Conservation (phyloP, 2,329 filamentous ascomycete species). For the Diaporthe caulivora region DNA sequence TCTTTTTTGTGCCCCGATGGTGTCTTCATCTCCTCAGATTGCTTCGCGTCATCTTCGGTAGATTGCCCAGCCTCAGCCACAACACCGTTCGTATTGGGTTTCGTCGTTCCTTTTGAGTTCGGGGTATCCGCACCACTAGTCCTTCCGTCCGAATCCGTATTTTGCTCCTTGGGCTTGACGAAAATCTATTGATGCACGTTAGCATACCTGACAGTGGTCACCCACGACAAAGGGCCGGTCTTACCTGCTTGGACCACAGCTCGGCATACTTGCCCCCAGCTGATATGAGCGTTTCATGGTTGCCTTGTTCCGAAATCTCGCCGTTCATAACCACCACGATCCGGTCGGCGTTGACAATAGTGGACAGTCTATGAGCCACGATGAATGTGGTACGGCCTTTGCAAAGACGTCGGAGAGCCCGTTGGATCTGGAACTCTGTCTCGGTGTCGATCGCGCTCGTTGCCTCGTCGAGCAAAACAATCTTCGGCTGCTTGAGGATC, state of each 20-base stretch:
- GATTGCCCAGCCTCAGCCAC: conserved; percentile 49
- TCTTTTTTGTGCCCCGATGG: conserved; percentile 59
- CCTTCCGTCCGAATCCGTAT: conserved; percentile 43
- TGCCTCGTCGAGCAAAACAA: conserved; percentile 83
- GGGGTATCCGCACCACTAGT: conserved; percentile 42
- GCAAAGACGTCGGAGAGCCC: conserved; percentile 69
- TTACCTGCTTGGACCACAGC: conserved; percentile 72
- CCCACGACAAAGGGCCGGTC: background rate
- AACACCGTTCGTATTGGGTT: conserved; percentile 52
- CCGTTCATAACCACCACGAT: conserved; percentile 76
- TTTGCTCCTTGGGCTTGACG: conserved; percentile 60
- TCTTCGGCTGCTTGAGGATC: conserved; percentile 79
- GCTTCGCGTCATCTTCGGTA: conserved; percentile 44
- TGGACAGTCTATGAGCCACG: conserved; percentile 78
- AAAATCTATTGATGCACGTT: conserved; percentile 50
- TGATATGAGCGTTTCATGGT: conserved; percentile 69
- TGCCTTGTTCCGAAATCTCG: conserved; percentile 72
- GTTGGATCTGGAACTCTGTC: conserved; percentile 76
- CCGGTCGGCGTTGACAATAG: conserved; percentile 76
- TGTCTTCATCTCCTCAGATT: conserved; percentile 47
- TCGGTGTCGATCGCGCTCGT: conserved; percentile 82
- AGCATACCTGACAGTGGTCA: background rate
- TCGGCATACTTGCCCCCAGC: conserved; percentile 72
- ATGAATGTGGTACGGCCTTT: conserved; percentile 75
- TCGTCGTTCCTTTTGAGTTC: conserved; percentile 53